phyloP scores from a whole-genome alignment of 192 early-diverging fungal species.

The Obelidium mucronatum region DNA sequence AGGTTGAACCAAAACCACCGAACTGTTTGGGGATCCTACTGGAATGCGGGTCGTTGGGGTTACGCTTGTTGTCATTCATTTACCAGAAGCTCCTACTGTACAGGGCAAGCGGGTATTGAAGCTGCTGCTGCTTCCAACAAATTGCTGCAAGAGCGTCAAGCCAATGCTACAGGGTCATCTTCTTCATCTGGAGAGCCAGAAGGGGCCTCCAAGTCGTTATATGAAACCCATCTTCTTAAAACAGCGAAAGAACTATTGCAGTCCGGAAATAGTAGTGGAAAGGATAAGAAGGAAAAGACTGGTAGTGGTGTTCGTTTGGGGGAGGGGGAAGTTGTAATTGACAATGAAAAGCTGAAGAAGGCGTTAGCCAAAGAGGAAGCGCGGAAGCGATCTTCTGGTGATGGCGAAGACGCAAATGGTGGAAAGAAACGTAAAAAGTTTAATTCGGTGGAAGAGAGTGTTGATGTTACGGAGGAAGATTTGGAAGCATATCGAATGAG shows the following conservation, averaged over 20 bases:
- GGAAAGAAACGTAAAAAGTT: constrained; percentile 34
- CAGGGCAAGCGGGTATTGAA: constrained; percentile 78
- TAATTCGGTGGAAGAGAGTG: constrained; percentile 36
- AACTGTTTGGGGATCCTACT: constrained; percentile 94
- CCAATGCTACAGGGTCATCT: constrained; percentile 11
- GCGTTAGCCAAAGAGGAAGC: constrained; percentile 60
- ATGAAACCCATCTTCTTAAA: constrained; percentile 47
- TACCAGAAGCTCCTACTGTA: constrained; percentile 88
- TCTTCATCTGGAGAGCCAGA: background rate
- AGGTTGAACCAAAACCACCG: constrained; percentile 85
- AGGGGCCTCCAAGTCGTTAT: constrained; percentile 32
- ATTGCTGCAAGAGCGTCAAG: constrained; percentile 30
- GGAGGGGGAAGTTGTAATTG: constrained; percentile 65
- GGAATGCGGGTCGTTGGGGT: constrained; percentile 95
- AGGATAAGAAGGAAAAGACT: constrained; percentile 39
- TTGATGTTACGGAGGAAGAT: constrained; percentile 69
- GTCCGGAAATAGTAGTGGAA: background rate
- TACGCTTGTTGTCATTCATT: constrained; percentile 92
- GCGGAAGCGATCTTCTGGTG: constrained; percentile 31
- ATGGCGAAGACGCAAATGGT: constrained; percentile 22
- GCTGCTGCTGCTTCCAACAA: constrained; percentile 58
- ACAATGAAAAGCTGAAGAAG: constrained; percentile 58
- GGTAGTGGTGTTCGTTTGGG: constrained; percentile 46
- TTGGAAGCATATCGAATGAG: constrained; percentile 70
- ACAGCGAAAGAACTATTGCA: constrained; percentile 32